Evolutionary conservation across 192 early-diverging fungal species (phyloP).

Genomic region (Backusella psychrophila): DNA sequence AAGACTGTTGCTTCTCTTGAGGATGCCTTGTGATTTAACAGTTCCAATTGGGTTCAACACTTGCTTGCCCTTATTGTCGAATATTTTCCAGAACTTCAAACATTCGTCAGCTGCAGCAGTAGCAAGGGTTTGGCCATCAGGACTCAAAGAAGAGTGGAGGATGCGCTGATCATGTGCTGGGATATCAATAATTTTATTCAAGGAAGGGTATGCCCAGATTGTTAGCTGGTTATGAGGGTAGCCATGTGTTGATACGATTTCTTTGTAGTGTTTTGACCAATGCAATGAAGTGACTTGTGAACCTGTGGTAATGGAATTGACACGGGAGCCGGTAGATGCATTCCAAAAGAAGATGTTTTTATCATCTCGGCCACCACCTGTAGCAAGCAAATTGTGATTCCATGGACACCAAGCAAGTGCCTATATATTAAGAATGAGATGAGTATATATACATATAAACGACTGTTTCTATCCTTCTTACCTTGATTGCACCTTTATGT

Average conservation of each 20-base stretch:
- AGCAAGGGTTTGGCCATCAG: slow-evolving; percentile 89
- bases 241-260: slow-evolving; percentile 92
- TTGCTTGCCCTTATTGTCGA: slow-evolving; percentile 44
- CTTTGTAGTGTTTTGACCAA: slow-evolving; percentile 82
- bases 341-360: slow-evolving; percentile 94
- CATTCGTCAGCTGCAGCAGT: slow-evolving; percentile 94
- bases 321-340: slow-evolving; percentile 57
- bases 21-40: neutral
- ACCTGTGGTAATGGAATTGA: slow-evolving; percentile 72
- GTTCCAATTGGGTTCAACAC: neutral
- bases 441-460: slow-evolving; percentile 7
- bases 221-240: slow-evolving; percentile 84
- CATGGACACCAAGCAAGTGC: slow-evolving; percentile 96
- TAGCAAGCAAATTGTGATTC: slow-evolving; percentile 80
- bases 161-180: slow-evolving; percentile 87
- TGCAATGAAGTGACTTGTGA: slow-evolving; percentile 93
- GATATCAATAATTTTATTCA: slow-evolving; percentile 73
- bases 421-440: slow-evolving; percentile 35
- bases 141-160: slow-evolving; percentile 86
- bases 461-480: slow-evolving; percentile 15
- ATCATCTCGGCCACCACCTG: slow-evolving; percentile 91
- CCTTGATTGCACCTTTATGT: slow-evolving; percentile 91
- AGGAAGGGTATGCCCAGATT: slow-evolving; percentile 79
- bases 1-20: neutral
- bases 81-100: slow-evolving; percentile 94